Conservation (phyloP, 2,329 filamentous ascomycete genomes). For the Furcasterigmium sp. region DNA sequence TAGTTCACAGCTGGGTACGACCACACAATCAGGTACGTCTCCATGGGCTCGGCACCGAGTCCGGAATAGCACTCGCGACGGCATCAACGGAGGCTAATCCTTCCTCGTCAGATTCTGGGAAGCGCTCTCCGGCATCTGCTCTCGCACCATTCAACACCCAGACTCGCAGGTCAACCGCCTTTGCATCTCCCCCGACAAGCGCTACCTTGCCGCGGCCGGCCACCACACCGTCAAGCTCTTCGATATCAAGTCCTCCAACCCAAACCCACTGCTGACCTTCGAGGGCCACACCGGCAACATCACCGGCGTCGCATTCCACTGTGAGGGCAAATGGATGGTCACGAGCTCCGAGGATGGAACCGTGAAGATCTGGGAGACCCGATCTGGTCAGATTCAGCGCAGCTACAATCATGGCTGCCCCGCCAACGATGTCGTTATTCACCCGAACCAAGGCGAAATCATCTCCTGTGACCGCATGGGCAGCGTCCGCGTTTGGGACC, state of each 20-base stretch:
- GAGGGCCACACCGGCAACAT: constrained; percentile 95
- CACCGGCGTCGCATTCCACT: constrained; percentile 95
- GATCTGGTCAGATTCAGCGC: constrained; percentile 78
- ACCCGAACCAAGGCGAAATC: constrained; percentile 96
- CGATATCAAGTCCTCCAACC: constrained; percentile 98
- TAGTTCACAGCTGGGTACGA: constrained; percentile 46
- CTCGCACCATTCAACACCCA: constrained; percentile 93
- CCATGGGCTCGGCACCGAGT: too few species aligned
- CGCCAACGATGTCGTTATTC: constrained; percentile 98
- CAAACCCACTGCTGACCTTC: constrained; percentile 86
- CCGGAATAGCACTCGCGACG: too few species aligned
- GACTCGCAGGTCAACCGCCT: constrained; percentile 98
- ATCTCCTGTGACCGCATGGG: constrained; percentile 93
- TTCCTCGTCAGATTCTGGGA: constrained; percentile 80
- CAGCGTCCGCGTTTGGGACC: constrained; percentile 91
- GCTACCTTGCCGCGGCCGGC: constrained; percentile 79
- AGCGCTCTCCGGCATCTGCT: constrained; percentile 94
- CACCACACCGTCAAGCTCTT: constrained; percentile 91
- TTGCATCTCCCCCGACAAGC: constrained; percentile 97
- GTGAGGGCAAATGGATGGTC: constrained; percentile 99
- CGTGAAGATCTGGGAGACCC: constrained; percentile 95
- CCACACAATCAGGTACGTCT: constrained; percentile 52
- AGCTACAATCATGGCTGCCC: constrained; percentile 87
- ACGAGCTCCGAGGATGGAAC: constrained; percentile 95
- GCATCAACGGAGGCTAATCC: background rate